Conservation (phyloP, 495 filamentous ascomycete species). For the Penicillium dipodomyicola region DNA sequence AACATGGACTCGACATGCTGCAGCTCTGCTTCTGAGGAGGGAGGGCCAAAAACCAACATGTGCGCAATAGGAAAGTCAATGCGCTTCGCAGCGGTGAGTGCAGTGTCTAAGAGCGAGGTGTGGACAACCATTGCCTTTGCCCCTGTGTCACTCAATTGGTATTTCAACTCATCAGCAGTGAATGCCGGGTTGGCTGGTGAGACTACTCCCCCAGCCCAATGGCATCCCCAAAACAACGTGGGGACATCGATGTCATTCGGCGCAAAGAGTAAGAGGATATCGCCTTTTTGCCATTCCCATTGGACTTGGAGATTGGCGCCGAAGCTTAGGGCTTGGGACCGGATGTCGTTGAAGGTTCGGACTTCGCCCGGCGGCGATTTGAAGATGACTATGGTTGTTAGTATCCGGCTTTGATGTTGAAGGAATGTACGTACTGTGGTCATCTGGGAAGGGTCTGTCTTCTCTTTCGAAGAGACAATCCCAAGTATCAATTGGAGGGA, state of each 20-base stretch:
- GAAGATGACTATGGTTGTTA: neutral
- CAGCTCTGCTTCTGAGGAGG: no score
- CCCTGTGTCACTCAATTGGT: constrained; percentile 46
- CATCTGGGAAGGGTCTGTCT: constrained; percentile 2
- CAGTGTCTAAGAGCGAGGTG: constrained; percentile 55
- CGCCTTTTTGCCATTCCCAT: constrained; percentile 56
- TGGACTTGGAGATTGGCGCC: neutral
- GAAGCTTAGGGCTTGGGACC: neutral
- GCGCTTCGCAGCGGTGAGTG: constrained; percentile 56
- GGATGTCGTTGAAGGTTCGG: neutral
- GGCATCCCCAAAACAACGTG: constrained; percentile 65
- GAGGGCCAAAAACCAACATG: constrained; percentile 40
- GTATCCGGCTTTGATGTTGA: neutral
- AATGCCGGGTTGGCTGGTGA: constrained; percentile 83
- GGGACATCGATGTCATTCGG: constrained; percentile 69
- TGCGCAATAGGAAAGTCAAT: constrained; percentile 53
- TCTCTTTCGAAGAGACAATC: constrained; percentile 4
- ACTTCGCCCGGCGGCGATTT: neutral
- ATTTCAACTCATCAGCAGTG: constrained; percentile 71
- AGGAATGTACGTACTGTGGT: neutral
- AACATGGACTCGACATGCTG: no score
- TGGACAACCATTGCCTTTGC: constrained; percentile 26
- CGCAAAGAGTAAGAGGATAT: constrained; percentile 45
- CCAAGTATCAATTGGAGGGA: neutral
- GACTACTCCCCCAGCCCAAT: constrained; percentile 72